Base-by-base conservation (phyloP, 139 green algal species). In the Chlorella ohadii region DNA sequence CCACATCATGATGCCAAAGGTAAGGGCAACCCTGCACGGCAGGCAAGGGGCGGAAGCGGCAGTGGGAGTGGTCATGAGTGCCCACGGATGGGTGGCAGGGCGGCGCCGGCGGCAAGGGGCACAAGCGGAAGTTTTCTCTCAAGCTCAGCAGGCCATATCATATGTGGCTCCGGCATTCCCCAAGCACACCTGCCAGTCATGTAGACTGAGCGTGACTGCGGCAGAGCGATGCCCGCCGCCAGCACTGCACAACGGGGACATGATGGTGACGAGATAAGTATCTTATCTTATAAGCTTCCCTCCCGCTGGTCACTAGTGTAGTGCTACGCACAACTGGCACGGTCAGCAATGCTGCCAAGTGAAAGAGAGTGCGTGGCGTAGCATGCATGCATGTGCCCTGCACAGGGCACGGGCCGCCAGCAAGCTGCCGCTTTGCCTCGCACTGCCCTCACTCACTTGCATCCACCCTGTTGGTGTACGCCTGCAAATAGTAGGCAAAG, bases 1-100 rank as follows among this genome's bases (percentile, higher is more conserved):
- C 39, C 72, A 84, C 66, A 79, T 28, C 39, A 90, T 71, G 57
- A 84, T 57, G 33, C 87, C 87, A 80, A 87, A 78, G 13, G 39
- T 57, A 1, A 90, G 2, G n/a, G 34, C 84, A 1, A 63, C 38
- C 75, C 84, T 87, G 84, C 67, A 67, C 0, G 22, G 5, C n/a
- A n/a, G n/a, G n/a, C n/a, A 59, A 47, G 5, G 44, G 9, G 65
- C 9, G n/a, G 12, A 74, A 28, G 31, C 33, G 22, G 38, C 15
- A 56, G 1, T 5, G 68, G 0, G n/a, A 11, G 68, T 31, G 28
- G 20, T 22, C 36, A n/a, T 39, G n/a, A n/a, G n/a, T n/a, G n/a
- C n/a, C n/a, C n/a, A n/a, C n/a, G n/a, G n/a, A n/a, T 71, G 11
- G 4, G n/a, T 38, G n/a, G 20, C 9, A 11, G 44, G 44, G 44